Evolutionary conservation across 495 filamentous ascomycete species (phyloP).

Genomic region (Schizothecium vesticola): DNA sequence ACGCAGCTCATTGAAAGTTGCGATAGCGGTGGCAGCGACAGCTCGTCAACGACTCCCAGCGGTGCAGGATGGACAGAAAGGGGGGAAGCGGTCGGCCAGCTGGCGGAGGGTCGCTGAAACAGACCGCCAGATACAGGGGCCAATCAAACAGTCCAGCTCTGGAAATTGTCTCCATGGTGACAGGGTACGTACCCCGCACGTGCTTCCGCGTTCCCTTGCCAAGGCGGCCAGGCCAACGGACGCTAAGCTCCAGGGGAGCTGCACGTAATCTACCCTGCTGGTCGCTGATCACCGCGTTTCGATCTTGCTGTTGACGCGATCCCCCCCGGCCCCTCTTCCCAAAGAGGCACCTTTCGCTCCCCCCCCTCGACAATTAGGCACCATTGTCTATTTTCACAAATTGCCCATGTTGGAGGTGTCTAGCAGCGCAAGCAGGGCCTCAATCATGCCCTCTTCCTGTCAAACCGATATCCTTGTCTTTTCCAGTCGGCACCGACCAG

Average conservation of each 20-base stretch:
- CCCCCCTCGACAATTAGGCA: background rate
- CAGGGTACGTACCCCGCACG: slow-evolving; percentile 2
- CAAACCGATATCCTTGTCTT: background rate
- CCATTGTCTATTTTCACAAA: background rate
- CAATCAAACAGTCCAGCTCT: background rate
- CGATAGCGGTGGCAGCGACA: background rate
- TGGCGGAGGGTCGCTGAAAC: background rate
- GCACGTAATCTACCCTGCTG: background rate
- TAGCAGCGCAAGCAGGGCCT: background rate
- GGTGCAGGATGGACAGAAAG: background rate
- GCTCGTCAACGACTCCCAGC: background rate
- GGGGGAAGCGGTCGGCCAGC: background rate
- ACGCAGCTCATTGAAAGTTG: background rate
- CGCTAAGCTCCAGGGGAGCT: background rate
- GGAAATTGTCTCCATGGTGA: background rate
- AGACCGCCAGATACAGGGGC: background rate
- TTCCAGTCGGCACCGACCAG: background rate
- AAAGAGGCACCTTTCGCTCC: too few relatives aligned
- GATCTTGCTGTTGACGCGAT: background rate
- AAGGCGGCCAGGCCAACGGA: background rate
- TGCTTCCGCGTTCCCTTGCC: slow-evolving; percentile 5
- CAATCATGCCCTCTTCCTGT: background rate
- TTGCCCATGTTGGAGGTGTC: background rate
- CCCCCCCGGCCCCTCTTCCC: background rate
- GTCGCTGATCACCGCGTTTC: background rate